A percentile compares a stretch with the other conserved stretches of the same genome.
Evolutionary conservation across 1,284 basidiomycete species (phyloP).

Genomic region (Apiotrichum laibachii): DNA sequence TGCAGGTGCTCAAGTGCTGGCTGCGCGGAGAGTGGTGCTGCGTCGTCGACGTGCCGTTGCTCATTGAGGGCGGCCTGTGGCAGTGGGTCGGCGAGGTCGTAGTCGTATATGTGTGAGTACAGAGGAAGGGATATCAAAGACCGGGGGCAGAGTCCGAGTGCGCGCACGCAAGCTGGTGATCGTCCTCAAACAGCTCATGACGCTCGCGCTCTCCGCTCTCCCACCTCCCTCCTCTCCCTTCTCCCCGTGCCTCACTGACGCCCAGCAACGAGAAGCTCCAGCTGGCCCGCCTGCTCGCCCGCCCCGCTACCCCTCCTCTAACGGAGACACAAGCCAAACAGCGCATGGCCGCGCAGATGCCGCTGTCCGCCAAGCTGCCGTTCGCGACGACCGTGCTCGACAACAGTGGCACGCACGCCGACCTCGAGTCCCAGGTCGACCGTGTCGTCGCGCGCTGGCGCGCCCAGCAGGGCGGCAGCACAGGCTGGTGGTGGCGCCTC

Average conservation of each 20-base stretch:
- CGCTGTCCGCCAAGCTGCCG: conserved; percentile 71
- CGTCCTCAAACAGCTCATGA: too few relatives aligned
- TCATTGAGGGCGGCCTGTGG: conserved; percentile 87
- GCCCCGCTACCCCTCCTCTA: conserved; percentile 60
- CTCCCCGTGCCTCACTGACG: conserved; percentile 56
- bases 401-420: conserved; percentile 73
- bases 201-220: not conserved
- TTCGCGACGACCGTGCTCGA: conserved; percentile 87
- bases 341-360: conserved; percentile 75
- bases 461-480: conserved; percentile 57
- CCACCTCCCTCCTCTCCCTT: not conserved
- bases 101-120: conserved; percentile 69
- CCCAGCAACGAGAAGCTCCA: conserved; percentile 61
- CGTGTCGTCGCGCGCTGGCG: conserved; percentile 61
- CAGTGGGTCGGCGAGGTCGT: conserved; percentile 78
- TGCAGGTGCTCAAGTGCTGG: conserved; percentile 70
- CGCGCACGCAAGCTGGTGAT: too few relatives aligned
- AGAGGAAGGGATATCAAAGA: too few relatives aligned
- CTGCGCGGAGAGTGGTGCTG: conserved; percentile 71
- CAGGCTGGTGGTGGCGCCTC: conserved; percentile 61
- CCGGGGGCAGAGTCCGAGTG: not conserved
- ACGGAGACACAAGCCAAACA: conserved; percentile 59
- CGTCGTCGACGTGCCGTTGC: conserved; percentile 86
- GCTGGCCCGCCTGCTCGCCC: conserved; percentile 69
- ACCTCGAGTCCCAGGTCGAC: conserved; percentile 69